Percentiles rank a stretch among this genome's conserved stretches.
These are phyloP conservation scores for Hyphochytrium catenoides DNA, from an alignment of 352 stramenopile species.

Conservation along the genomic window DNA sequence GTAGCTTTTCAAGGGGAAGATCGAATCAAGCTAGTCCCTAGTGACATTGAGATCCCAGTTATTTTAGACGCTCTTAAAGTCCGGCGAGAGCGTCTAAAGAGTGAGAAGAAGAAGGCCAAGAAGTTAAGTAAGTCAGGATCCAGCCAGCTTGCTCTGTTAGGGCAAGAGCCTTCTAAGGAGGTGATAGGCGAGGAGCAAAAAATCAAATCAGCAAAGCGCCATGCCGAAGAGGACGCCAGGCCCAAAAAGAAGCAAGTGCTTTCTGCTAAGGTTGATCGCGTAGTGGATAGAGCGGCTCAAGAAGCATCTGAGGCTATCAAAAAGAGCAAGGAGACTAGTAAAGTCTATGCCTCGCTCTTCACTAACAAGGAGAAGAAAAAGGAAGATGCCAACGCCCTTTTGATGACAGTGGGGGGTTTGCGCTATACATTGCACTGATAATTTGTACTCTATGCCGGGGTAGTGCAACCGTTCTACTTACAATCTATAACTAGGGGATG, in stretches of 20 bases:
- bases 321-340: slow-evolving; percentile 37
- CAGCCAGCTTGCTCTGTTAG: no score
- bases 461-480: no score
- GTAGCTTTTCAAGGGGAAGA: slow-evolving; percentile 22
- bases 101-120: no score
- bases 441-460: no score
- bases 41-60: slow-evolving; percentile 25
- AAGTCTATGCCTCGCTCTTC: slow-evolving; percentile 54
- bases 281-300: slow-evolving; percentile 15
- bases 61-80: slow-evolving; percentile 1
- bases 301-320: slow-evolving; percentile 25
- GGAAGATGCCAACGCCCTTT: slow-evolving; percentile 38
- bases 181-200: no score
- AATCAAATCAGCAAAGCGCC: slow-evolving; percentile 4
- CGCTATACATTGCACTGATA: slow-evolving; percentile 48
- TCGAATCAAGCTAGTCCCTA: slow-evolving; percentile 26
- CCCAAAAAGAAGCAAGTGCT: slow-evolving; percentile 18
- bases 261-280: slow-evolving; percentile 5
- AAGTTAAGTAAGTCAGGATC: no score
- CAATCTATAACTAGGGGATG: no score
- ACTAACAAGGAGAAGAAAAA: slow-evolving; percentile 32
- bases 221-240: slow-evolving; percentile 6
- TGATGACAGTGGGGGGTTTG: slow-evolving; percentile 56
- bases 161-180: no score
- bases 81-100: background rate